These are phyloP conservation scores for Pichia sp. DNA, from an alignment of 1,139 yeast species.

Conservation along the genomic window DNA sequence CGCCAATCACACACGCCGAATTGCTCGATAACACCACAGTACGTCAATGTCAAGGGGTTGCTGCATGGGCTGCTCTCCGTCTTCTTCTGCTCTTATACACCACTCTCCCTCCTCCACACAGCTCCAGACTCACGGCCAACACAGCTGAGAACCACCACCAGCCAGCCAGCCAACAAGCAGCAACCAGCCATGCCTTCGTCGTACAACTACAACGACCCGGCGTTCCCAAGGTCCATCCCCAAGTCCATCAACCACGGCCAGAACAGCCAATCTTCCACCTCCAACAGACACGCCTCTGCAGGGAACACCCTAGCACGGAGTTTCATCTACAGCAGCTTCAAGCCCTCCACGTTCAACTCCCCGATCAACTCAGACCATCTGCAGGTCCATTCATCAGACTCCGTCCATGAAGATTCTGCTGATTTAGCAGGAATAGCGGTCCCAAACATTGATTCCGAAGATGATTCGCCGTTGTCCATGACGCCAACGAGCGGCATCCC, in stretches of 20 bases:
- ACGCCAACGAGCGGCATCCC: no score
- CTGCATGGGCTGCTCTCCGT: no score
- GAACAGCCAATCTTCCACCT: neutral
- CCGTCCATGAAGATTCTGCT: slow-evolving; percentile 65
- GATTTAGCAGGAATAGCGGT: slow-evolving; percentile 62
- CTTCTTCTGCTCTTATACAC: no score
- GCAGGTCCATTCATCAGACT: slow-evolving; percentile 44
- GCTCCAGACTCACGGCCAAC: no score
- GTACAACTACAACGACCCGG: neutral
- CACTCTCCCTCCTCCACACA: no score
- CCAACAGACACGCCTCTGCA: slow-evolving; percentile 19
- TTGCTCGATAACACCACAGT: no score
- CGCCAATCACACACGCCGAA: no score
- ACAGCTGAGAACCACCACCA: no score
- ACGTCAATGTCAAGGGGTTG: no score
- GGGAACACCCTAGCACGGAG: slow-evolving; percentile 29
- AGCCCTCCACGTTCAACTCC: slow-evolving; percentile 21
- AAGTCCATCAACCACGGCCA: slow-evolving; percentile 1
- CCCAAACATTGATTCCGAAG: slow-evolving; percentile 32
- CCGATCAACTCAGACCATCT: slow-evolving; percentile 21
- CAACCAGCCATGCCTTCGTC: slow-evolving; percentile 4
- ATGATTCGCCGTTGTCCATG: neutral
- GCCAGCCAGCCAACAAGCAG: no score
- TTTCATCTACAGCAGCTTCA: slow-evolving; percentile 31
- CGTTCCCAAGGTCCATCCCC: slow-evolving; percentile 9